Percentiles rank a stretch among this genome's conserved stretches.
Evolutionary conservation across 805 yeast species (phyloP).

Genomic region (Tetrapisispora pingtungensis): DNA sequence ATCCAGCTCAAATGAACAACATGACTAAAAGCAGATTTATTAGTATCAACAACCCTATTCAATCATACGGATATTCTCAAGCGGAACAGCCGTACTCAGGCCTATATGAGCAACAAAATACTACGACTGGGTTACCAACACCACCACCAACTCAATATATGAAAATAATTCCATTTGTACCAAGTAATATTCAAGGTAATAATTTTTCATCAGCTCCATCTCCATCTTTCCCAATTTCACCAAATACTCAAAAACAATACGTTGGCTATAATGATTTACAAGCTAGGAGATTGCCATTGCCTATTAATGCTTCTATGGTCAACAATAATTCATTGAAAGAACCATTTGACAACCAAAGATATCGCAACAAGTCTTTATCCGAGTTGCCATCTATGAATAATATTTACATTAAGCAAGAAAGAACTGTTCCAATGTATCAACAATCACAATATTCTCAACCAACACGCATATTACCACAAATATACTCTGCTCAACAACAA

Average conservation of each 20-base stretch:
- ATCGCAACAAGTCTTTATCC: neutral
- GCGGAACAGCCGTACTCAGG: neutral
- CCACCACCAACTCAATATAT: neutral
- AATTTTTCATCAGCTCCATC: neutral
- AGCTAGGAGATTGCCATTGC: slow-evolving; percentile 3
- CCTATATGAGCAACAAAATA: neutral
- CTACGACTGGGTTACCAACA: neutral
- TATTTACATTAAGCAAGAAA: neutral
- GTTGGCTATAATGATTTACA: neutral
- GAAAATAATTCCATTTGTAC: neutral
- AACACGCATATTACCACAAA: neutral
- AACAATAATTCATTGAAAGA: neutral
- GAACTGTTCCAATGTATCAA: neutral
- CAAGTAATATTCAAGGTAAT: neutral
- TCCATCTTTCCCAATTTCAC: neutral
- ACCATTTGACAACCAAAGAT: neutral
- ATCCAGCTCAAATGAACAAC: neutral
- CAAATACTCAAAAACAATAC: neutral
- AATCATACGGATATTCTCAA: neutral
- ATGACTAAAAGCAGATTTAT: neutral
- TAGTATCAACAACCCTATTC: neutral
- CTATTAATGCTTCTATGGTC: neutral
- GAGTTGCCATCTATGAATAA: neutral
- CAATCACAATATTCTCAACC: neutral
- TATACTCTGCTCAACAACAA: neutral